Evolutionary conservation across 2,329 filamentous ascomycete genomes (phyloP), one percentile per base, ranked within the genome.

Genomic region (Pseudogymnoascus sp.): DNA sequence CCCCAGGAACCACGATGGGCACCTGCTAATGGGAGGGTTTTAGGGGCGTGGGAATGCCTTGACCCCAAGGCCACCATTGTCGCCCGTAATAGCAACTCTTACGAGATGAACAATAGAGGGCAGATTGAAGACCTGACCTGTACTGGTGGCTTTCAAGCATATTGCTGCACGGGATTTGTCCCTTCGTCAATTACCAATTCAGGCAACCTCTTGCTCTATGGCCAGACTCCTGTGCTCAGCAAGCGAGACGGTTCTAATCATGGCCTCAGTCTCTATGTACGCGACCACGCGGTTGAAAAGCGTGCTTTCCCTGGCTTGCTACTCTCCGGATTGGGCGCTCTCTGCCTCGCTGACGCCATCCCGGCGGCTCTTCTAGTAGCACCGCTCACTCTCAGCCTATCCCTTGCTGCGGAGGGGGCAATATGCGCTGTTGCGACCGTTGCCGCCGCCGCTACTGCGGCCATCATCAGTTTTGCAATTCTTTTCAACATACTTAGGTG

Each of bases 171-270:
- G 31, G 31, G 31, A 33, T 33, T 33, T 33, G 31, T 33, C 31
- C 31, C 62, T 21, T 67, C 65, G 10, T 50, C 65, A 5, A 66
- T 21, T 5, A 59, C 64, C 35, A 64, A 65, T 44, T 63, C 65
- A 23, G 64, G 62, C 33, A 64, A 61, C 53, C 53, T 67, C 11
- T 40, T 50, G 16, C 62, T 67, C 21, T 25, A 50, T 42, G 65
- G 59, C 25, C 64, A 67, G 37, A 63, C 31, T 38, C 50, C 38
- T 33, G 31, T 6, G 11, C 31, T 33, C 31, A 33, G 31, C 31
- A 33, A 33, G 31, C 31, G 31, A 33, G 31, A 33, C 31, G 31
- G 31, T 33, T 33, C 31, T 33, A 33, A 33, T 33, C 31, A 33
- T 33, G 31, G 31, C 31, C 31, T 33, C 31, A 33, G 31, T 33